These are phyloP conservation scores for Lagerstroemia speciosa DNA, from an alignment of 345 rosid species.

Conservation along the genomic window DNA sequence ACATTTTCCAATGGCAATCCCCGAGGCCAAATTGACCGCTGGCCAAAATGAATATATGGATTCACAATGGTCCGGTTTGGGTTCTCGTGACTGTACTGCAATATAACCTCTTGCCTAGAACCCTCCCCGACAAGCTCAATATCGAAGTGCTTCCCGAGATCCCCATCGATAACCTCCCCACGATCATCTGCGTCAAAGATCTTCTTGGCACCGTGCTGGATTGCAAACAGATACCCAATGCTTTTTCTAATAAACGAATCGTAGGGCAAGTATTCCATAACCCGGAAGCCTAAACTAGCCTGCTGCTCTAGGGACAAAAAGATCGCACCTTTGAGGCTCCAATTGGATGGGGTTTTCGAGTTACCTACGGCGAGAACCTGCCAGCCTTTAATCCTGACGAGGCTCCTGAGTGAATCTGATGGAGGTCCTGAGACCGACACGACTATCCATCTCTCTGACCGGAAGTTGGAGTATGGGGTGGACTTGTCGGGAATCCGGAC, in stretches of 20 bases:
- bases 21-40: conserved; percentile 97
- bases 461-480: conserved; percentile 58
- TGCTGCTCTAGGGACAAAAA: conserved; percentile 80
- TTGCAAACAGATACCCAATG: conserved; percentile 88
- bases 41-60: conserved; percentile 96
- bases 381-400: conserved; percentile 84
- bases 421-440: conserved; percentile 84
- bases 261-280: conserved; percentile 70
- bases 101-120: conserved; percentile 66
- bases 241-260: conserved; percentile 79
- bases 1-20: conserved; percentile 96
- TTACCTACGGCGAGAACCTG: conserved; percentile 85
- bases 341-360: conserved; percentile 71
- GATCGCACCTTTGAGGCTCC: conserved; percentile 84
- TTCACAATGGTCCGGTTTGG: conserved; percentile 71
- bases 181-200: conserved; percentile 93
- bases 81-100: conserved; percentile 87
- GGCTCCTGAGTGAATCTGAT: conserved; percentile 44
- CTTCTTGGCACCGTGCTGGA: conserved; percentile 93
- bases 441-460: conserved; percentile 79
- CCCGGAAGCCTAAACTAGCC: conserved; percentile 65
- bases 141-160: conserved; percentile 86
- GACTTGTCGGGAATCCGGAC: conserved; percentile 38
- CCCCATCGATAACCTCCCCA: conserved; percentile 73
- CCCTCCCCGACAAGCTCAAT: conserved; percentile 76